Evolutionary conservation across 2,329 filamentous ascomycete species (phyloP).

Genomic region (Diaporthe sp.): DNA sequence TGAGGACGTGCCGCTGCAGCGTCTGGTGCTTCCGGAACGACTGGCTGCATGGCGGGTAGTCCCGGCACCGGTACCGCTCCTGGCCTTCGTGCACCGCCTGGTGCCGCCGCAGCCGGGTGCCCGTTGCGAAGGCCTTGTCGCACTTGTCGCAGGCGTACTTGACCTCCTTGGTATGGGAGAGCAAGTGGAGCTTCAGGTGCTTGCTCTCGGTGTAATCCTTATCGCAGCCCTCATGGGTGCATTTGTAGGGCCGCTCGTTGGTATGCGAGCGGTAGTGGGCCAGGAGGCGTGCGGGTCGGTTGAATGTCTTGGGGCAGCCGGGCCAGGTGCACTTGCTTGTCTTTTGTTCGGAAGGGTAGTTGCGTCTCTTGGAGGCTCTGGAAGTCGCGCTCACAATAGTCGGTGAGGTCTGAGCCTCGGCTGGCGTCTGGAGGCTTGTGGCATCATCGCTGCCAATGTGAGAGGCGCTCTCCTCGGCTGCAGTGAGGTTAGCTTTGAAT

Average conservation of each 20-base stretch:
- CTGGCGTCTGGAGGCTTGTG: not conserved
- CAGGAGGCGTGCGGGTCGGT: constrained; percentile 78
- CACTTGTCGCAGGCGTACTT: constrained; percentile 81
- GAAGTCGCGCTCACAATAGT: constrained; percentile 29
- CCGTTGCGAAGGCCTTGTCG: constrained; percentile 84
- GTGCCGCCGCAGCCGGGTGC: constrained; percentile 82
- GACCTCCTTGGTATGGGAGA: constrained; percentile 81
- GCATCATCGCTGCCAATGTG: constrained; percentile 26
- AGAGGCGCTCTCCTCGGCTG: constrained; percentile 33
- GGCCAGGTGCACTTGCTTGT: constrained; percentile 81
- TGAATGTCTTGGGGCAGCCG: constrained; percentile 85
- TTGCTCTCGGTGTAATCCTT: constrained; percentile 90
- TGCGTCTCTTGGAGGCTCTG: constrained; percentile 47
- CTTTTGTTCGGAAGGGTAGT: constrained; percentile 79
- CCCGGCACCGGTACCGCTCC: constrained; percentile 80
- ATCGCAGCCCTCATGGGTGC: constrained; percentile 76
- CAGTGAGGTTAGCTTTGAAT: constrained; percentile 24
- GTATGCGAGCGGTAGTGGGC: constrained; percentile 88
- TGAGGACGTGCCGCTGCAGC: constrained; percentile 83
- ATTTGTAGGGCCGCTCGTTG: constrained; percentile 84
- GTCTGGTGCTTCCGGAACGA: constrained; percentile 91
- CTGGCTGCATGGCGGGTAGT: constrained; percentile 77
- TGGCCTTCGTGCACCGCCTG: constrained; percentile 82
- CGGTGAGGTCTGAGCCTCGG: constrained; percentile 29
- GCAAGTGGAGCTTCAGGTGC: constrained; percentile 87